Evolutionary conservation across 2,329 filamentous ascomycete species (phyloP).

Genomic region (Diaporthe eres): DNA sequence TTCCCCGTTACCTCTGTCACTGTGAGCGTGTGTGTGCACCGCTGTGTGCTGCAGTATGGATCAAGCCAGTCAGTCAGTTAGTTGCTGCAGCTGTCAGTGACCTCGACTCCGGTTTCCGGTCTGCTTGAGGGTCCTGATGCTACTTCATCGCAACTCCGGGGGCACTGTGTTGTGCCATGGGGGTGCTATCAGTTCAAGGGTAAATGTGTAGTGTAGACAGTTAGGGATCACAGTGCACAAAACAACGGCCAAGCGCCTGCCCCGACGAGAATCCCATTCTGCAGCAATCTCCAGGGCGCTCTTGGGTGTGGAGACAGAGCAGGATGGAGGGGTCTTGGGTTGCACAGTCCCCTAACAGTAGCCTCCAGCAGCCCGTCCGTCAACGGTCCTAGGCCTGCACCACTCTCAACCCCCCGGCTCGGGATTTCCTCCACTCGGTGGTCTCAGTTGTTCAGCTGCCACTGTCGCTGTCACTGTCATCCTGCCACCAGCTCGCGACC

Average conservation of each 20-base stretch:
- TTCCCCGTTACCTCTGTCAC: neutral
- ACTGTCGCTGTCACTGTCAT: conserved; percentile 8
- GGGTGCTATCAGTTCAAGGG: neutral
- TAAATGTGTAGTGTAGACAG: accelerated
- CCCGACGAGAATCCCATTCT: conserved; percentile 23
- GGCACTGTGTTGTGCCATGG: neutral
- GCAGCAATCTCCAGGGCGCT: conserved; percentile 6
- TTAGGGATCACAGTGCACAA: neutral
- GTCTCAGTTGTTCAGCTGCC: conserved; percentile 30
- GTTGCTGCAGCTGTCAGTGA: neutral
- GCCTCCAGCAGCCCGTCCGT: conserved; percentile 1
- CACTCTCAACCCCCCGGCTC: conserved; percentile 1
- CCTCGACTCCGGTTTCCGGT: conserved; percentile 29
- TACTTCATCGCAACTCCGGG: neutral
- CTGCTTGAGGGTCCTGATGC: conserved; percentile 16
- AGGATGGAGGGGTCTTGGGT: conserved; percentile 6
- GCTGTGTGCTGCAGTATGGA: neutral
- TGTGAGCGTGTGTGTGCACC: neutral
- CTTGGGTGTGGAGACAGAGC: conserved; percentile 16
- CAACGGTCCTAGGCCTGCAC: conserved; percentile 7
- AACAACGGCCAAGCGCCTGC: neutral
- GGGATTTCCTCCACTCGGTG: conserved; percentile 29
- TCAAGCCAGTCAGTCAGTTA: neutral
- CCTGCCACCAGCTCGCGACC: conserved; percentile 30
- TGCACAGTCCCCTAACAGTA: conserved; percentile 1